A percentile compares a stretch with the other conserved stretches of the same genome.
phyloP scores from a whole-genome alignment of 2,329 filamentous ascomycete species.

The Penicillium sclerotiorum region DNA sequence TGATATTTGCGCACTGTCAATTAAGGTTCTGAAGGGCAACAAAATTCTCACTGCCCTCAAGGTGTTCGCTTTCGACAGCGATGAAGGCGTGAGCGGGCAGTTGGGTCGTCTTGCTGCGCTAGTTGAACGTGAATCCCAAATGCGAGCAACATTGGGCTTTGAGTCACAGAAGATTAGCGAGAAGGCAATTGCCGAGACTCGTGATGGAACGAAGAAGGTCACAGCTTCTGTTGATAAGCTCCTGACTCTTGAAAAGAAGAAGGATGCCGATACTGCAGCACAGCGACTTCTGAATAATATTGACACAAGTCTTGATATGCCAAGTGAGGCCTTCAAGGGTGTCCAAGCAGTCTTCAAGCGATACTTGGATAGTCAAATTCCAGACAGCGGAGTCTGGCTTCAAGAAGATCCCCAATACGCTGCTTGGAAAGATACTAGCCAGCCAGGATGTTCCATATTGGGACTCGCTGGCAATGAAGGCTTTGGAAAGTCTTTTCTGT shows the following conservation, averaged over 20 bases:
- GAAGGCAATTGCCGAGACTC: not conserved
- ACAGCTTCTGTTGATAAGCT: not conserved
- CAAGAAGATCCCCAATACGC: not conserved
- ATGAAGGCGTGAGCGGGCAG: not conserved
- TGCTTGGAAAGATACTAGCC: not conserved
- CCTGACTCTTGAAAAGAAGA: not conserved
- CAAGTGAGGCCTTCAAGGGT: not conserved
- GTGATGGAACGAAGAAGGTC: not conserved
- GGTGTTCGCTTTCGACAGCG: not conserved
- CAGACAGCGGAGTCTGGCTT: not conserved
- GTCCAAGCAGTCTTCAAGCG: not conserved
- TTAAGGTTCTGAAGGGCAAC: not conserved
- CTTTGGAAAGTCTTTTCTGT: conserved; percentile 15
- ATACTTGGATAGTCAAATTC: not conserved
- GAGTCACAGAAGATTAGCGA: not conserved
- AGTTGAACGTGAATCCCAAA: not conserved
- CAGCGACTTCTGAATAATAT: not conserved
- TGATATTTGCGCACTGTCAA: not conserved
- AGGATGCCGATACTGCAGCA: not conserved
- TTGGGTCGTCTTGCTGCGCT: not conserved
- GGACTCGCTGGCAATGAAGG: conserved; percentile 12
- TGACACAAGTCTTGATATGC: not conserved
- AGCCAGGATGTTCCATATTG: conserved; percentile 6
- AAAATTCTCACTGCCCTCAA: not conserved
- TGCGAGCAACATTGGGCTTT: not conserved